A percentile compares a stretch with the other conserved stretches of the same genome.
These are phyloP conservation scores for Cyclanthera cordifolia DNA, from an alignment of 306 rosid genomes.

Conservation along the genomic window DNA sequence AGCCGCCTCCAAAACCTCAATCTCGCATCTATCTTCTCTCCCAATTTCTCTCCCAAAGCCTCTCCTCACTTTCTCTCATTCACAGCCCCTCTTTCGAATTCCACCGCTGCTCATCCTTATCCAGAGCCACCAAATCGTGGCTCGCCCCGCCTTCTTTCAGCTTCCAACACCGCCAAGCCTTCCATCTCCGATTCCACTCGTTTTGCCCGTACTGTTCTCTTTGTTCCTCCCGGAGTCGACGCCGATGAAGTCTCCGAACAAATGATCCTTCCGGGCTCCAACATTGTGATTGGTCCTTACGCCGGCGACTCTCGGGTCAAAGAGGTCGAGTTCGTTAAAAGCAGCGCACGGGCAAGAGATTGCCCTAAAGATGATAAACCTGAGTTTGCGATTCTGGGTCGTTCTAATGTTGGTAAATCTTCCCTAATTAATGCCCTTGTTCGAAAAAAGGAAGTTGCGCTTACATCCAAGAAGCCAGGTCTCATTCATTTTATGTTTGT, in stretches of 20 bases:
- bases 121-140: background rate
- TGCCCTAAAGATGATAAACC: conserved; percentile 68
- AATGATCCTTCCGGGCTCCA: conserved; percentile 61
- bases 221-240: conserved; percentile 67
- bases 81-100: conserved; percentile 23
- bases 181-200: conserved; percentile 21
- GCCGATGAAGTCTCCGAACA: conserved; percentile 44
- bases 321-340: conserved; percentile 74
- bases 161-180: conserved; percentile 12
- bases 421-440: conserved; percentile 81
- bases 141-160: conserved; percentile 19
- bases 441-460: conserved; percentile 80
- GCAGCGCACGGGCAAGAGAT: conserved; percentile 60
- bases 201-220: conserved; percentile 31
- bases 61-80: conserved; percentile 20
- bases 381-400: conserved; percentile 79
- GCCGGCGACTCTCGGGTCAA: conserved; percentile 70
- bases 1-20: conserved; percentile 25
- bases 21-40: conserved; percentile 5
- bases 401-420: conserved; percentile 89
- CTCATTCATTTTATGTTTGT: background rate
- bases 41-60: conserved; percentile 11
- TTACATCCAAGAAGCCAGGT: conserved; percentile 95
- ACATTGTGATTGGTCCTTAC: conserved; percentile 75
- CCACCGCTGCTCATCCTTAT: conserved; percentile 11